Evolutionary conservation across 495 filamentous ascomycete species (phyloP), one percentile per base, ranked within the genome.

Genomic region (Penicillium longicatenatum): DNA sequence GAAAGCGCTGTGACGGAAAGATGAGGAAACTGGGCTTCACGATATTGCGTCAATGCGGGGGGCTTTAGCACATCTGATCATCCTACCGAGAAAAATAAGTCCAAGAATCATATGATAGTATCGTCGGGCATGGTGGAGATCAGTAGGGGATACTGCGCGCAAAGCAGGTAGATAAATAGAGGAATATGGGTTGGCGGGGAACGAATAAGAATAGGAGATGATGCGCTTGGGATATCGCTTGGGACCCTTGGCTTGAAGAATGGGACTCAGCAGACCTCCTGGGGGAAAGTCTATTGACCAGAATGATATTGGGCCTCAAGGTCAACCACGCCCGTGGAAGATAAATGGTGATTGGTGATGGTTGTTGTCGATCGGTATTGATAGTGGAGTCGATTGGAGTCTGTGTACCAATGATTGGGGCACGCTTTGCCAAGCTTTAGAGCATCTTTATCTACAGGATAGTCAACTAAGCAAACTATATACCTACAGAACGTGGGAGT

Each of bases 111-210:
- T 57, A 67, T 86, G 60, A 53, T 87, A 51, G 69, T 70, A 7
- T 86, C 78, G 57, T 70, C 86, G 30, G 77, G 76, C 60, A 65
- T 63, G 1, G 69, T 82, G 43, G 82, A 86, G 61, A 81, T 78
- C 22, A 82, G 84, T 59, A 85, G 84, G 70, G 83, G 81, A 21
- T 86, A 86, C 68, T 87, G 80, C 84, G 47, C 75, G 79, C 26
- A 83, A 85, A 59, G 78, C 80, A n/a, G 75, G 75, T 50, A 70
- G 78, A 17, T 78, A 70, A 47, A 72, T 58, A 22, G 83, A 86
- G 67, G 71, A 74, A 11, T 86, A 86, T 66, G 75, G 76, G 6
- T 68, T 86, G 41, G 69, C 86, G 12, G 70, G 77, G 37, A 81
- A 85, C 63, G 81, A 80, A 58, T 87, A 82, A 83, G 47, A 79